These are phyloP conservation scores for Golubevia sp. DNA, from an alignment of 1,284 basidiomycete species.

Conservation along the genomic window DNA sequence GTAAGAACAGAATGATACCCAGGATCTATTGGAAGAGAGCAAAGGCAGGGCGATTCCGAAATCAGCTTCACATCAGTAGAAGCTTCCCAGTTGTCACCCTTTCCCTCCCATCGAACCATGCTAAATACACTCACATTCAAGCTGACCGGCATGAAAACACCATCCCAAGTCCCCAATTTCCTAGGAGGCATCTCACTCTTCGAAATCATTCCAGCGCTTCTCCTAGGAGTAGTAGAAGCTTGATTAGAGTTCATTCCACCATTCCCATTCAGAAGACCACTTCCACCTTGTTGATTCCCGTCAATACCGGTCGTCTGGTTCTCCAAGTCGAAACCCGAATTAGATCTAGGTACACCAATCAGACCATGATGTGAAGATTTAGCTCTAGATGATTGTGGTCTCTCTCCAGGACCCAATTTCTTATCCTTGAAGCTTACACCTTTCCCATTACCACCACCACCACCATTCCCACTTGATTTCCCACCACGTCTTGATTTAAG, in stretches of 20 bases:
- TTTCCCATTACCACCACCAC: slow-evolving; percentile 12
- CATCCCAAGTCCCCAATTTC: slow-evolving; percentile 59
- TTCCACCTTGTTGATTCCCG: slow-evolving; percentile 24
- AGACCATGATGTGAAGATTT: background rate
- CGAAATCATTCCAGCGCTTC: slow-evolving; percentile 40
- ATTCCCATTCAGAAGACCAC: background rate
- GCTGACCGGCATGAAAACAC: slow-evolving; percentile 59
- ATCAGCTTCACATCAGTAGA: background rate
- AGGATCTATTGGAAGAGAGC: slow-evolving; percentile 26
- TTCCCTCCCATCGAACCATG: background rate
- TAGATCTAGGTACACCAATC: background rate
- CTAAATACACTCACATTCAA: slow-evolving; percentile 28
- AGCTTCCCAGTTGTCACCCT: background rate
- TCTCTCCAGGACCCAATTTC: slow-evolving; percentile 23
- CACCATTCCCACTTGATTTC: slow-evolving; percentile 14
- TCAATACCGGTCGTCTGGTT: slow-evolving; percentile 16
- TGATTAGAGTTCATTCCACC: background rate
- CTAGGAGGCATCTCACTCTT: slow-evolving; percentile 36
- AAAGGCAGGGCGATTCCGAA: background rate
- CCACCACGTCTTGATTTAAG: background rate
- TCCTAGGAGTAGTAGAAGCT: slow-evolving; percentile 13
- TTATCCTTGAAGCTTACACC: slow-evolving; percentile 33
- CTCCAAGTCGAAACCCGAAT: slow-evolving; percentile 6
- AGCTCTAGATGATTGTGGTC: background rate
- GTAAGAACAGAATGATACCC: slow-evolving; percentile 58